phyloP scores from a whole-genome alignment of 768 basidiomycete species.

The Auriscalpium orientale region DNA sequence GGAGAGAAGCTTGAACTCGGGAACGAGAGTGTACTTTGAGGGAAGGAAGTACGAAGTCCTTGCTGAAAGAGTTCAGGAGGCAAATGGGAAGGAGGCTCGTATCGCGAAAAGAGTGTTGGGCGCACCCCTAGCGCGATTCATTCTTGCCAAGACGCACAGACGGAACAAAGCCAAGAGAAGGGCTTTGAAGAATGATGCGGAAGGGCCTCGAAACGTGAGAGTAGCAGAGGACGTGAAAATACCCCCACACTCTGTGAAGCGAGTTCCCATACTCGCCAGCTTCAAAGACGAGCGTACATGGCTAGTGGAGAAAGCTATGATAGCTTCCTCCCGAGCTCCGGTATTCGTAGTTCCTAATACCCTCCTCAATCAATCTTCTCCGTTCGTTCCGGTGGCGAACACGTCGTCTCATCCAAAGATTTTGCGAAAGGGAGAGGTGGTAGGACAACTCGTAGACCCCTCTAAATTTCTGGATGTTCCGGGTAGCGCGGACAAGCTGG shows the following conservation, averaged over 20 bases:
- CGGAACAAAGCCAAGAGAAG: neutral
- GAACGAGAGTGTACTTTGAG: constrained; percentile 12
- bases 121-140: neutral
- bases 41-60: constrained; percentile 2
- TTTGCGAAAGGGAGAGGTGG: neutral
- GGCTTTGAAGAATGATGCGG: neutral
- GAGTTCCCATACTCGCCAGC: neutral
- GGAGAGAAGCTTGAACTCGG: constrained; percentile 8
- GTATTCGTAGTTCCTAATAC: neutral
- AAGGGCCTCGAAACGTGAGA: neutral
- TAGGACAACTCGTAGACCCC: neutral
- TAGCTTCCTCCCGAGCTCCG: neutral
- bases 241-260: neutral
- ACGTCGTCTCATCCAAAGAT: neutral
- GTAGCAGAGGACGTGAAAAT: neutral
- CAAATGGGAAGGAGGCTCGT: neutral
- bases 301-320: neutral
- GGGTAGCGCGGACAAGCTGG: neutral
- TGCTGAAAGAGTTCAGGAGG: neutral
- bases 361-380: neutral
- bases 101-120: neutral
- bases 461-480: neutral
- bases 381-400: neutral
- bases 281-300: neutral
- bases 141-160: neutral